Conservation (phyloP, 495 filamentous ascomycete species). For the Arthonia radiata region DNA sequence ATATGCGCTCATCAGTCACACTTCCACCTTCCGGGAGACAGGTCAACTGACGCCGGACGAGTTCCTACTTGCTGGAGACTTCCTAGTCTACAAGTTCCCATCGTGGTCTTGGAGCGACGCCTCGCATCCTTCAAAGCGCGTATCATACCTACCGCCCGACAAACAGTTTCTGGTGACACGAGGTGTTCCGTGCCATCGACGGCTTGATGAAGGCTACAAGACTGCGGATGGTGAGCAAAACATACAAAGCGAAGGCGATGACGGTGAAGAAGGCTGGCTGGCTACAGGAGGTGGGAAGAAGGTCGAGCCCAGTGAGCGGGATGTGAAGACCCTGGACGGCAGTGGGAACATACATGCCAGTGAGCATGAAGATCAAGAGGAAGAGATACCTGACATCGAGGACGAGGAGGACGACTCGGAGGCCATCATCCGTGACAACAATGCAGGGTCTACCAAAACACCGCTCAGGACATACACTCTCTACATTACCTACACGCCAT, state of each 20-base stretch:
- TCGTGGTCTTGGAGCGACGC: constrained; percentile 96
- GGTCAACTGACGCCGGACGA: constrained; percentile 95
- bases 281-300: constrained; percentile 37
- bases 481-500: constrained; percentile 92
- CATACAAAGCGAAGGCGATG: constrained; percentile 22
- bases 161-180: constrained; percentile 95
- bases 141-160: constrained; percentile 54
- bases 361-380: constrained; percentile 41
- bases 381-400: constrained; percentile 94
- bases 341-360: constrained; percentile 48
- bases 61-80: constrained; percentile 88
- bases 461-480: constrained; percentile 79
- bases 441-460: constrained; percentile 23
- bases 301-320: constrained; percentile 40
- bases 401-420: constrained; percentile 94
- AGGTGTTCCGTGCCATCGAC: constrained; percentile 73
- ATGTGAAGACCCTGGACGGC: constrained; percentile 73
- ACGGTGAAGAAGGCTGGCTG: constrained; percentile 77
- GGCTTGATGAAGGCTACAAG: constrained; percentile 40
- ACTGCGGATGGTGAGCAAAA: constrained; percentile 25
- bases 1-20: constrained; percentile 66
- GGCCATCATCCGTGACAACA: constrained; percentile 72
- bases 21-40: constrained; percentile 75
- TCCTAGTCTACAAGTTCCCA: constrained; percentile 96
- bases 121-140: constrained; percentile 48